Conservation (phyloP, 768 basidiomycete species). For the Lentinula aciculospora region DNA sequence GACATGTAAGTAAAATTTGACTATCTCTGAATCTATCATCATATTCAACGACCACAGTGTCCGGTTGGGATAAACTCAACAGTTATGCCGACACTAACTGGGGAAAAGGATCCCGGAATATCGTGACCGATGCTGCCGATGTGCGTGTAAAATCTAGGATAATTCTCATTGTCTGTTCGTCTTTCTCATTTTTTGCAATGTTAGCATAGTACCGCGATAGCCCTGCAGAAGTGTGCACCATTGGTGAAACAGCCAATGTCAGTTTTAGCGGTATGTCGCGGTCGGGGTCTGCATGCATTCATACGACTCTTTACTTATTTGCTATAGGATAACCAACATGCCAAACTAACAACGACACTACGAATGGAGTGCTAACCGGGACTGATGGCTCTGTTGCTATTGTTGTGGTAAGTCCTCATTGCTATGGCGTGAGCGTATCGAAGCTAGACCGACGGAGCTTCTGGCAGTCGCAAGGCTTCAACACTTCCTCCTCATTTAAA, state of each 20-base stretch:
- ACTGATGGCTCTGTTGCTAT: not conserved
- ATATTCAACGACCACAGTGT: not conserved
- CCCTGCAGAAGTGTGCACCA: not conserved
- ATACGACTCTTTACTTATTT: no score
- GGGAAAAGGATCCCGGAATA: constrained; percentile 9
- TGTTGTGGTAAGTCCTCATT: not conserved
- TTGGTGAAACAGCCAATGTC: not conserved
- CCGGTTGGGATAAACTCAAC: constrained; percentile 7
- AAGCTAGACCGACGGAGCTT: not conserved
- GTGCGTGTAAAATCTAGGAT: not conserved
- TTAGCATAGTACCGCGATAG: not conserved
- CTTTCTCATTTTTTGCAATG: not conserved
- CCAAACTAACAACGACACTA: not conserved
- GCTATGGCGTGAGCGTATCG: not conserved
- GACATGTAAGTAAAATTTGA: not conserved
- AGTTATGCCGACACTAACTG: constrained; percentile 10
- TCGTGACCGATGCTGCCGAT: constrained; percentile 11
- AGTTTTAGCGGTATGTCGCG: not conserved
- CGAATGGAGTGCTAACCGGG: not conserved
- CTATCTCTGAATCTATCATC: not conserved
- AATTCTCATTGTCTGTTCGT: not conserved
- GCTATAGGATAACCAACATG: not conserved
- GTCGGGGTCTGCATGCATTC: not conserved
- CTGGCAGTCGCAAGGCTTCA: not conserved
- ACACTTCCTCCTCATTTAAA: not conserved